Percentiles rank a stretch among this genome's conserved stretches.
Conservation (phyloP, 2,329 filamentous ascomycete genomes). For the Cladophialophora immunda region DNA sequence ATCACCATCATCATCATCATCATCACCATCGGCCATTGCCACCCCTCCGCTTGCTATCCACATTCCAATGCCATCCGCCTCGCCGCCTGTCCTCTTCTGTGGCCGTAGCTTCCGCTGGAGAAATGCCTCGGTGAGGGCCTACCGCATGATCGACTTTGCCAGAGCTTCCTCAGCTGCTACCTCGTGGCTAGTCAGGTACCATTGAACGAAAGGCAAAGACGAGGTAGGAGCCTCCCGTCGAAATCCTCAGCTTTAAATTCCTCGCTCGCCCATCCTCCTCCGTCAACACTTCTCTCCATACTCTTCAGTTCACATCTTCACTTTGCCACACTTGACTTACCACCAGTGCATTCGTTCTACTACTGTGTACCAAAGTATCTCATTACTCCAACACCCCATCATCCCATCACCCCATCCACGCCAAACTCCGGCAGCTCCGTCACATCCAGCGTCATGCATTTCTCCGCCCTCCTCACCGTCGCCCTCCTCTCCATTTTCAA, state of each 20-base stretch:
- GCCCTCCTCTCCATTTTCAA: constrained; percentile 23
- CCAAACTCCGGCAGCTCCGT: constrained; percentile 1
- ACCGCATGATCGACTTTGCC: background rate
- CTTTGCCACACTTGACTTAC: background rate
- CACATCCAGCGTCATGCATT: constrained; percentile 32
- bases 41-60: background rate
- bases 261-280: constrained; percentile 8
- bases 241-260: constrained; percentile 2
- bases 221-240: background rate
- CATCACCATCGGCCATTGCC: background rate
- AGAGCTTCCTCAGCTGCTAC: background rate
- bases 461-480: constrained; percentile 27
- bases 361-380: background rate
- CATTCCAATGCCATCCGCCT: background rate
- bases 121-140: background rate
- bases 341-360: background rate
- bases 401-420: background rate
- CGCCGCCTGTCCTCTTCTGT: background rate
- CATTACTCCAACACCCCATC: background rate
- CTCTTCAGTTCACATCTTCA: background rate
- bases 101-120: background rate
- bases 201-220: background rate
- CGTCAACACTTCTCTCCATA: background rate
- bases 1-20: background rate
- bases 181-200: constrained; percentile 7